Evolutionary conservation across 352 stramenopile genomes (phyloP).

Genomic region (Pythium volutum): DNA sequence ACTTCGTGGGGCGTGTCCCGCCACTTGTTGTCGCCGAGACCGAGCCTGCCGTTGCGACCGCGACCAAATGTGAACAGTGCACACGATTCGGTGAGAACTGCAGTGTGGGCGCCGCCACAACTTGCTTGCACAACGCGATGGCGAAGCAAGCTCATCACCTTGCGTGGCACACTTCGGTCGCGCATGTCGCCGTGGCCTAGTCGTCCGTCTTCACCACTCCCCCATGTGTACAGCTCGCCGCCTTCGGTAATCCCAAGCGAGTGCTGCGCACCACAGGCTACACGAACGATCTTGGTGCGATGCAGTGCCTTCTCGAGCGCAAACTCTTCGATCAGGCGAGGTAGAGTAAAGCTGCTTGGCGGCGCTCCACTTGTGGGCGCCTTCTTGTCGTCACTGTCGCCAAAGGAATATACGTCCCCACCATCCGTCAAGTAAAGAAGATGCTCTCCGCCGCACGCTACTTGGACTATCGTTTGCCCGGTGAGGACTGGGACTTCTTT

Average conservation of each 20-base stretch:
- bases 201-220: conserved; percentile 75
- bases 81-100: conserved; percentile 58
- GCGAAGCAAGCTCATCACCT: conserved; percentile 75
- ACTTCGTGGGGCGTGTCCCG: conserved; percentile 64
- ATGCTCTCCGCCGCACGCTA: conserved; percentile 75
- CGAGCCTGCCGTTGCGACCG: conserved; percentile 67
- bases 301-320: conserved; percentile 78
- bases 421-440: conserved; percentile 72
- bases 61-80: conserved; percentile 72
- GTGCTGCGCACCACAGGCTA: conserved; percentile 76
- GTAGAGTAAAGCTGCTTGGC: conserved; percentile 40
- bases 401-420: conserved; percentile 79
- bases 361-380: not conserved
- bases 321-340: conserved; percentile 74
- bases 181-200: conserved; percentile 81
- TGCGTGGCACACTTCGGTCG: conserved; percentile 65
- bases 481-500: conserved; percentile 51
- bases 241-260: conserved; percentile 64
- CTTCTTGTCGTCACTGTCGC: conserved; percentile 64
- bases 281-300: conserved; percentile 49
- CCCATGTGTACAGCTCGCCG: conserved; percentile 81
- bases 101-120: conserved; percentile 77
- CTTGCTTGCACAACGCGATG: conserved; percentile 65
- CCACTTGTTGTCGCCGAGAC: conserved; percentile 74
- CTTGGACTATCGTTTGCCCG: conserved; percentile 63